A percentile compares a stretch with the other conserved stretches of the same genome.
Evolutionary conservation across 495 filamentous ascomycete species (phyloP).

Genomic region (Annulohypoxylon nitens): DNA sequence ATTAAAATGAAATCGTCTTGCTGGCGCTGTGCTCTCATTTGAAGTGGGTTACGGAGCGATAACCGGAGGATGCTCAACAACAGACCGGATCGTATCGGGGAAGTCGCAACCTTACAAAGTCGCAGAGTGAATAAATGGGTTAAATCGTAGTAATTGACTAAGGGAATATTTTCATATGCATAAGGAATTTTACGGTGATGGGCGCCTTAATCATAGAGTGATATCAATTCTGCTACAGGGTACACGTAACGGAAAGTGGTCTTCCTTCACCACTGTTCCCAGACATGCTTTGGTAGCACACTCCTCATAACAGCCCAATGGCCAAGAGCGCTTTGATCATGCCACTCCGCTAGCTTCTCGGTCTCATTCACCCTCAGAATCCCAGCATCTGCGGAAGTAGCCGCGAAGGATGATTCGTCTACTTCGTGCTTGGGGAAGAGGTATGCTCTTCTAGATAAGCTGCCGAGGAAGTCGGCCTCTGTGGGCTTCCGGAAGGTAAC

Average conservation of each 20-base stretch:
- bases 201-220: neutral
- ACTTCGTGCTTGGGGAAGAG: conserved; percentile 83
- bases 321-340: conserved; percentile 78
- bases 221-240: neutral
- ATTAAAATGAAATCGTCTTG: too few species aligned
- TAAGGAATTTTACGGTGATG: too few species aligned
- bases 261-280: conserved; percentile 85
- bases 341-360: conserved; percentile 73
- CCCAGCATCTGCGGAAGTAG: conserved; percentile 51
- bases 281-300: conserved; percentile 81
- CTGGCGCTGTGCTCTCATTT: too few species aligned
- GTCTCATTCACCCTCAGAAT: conserved; percentile 70
- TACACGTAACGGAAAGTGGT: neutral
- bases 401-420: conserved; percentile 64
- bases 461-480: conserved; percentile 77
- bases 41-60: too few species aligned
- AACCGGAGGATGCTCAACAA: too few species aligned
- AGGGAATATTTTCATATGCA: too few species aligned
- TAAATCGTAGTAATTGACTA: too few species aligned
- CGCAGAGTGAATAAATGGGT: too few species aligned
- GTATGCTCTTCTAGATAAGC: conserved; percentile 73
- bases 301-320: conserved; percentile 94
- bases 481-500: conserved; percentile 78
- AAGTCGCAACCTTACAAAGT: too few species aligned
- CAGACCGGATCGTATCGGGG: too few species aligned